Evolutionary conservation across 257 asterid species (phyloP).

Genomic region (Eucommia ulmoides): DNA sequence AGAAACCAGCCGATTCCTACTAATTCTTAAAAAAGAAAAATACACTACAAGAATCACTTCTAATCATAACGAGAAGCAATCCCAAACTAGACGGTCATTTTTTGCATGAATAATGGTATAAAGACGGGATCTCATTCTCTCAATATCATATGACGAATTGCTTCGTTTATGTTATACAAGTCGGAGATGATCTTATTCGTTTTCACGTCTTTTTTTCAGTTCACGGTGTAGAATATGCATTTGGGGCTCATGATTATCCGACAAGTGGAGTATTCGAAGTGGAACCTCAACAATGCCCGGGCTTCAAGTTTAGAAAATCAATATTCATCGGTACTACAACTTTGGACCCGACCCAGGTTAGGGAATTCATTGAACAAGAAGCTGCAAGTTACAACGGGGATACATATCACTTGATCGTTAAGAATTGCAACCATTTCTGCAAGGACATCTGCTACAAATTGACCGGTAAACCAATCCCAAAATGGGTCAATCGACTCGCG

Average conservation of each 20-base stretch:
- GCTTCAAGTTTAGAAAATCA: slow-evolving; percentile 79
- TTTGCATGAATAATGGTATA: no score
- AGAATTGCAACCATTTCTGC: slow-evolving; percentile 95
- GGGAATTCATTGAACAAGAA: slow-evolving; percentile 76
- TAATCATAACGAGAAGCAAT: no score
- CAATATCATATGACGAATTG: no score
- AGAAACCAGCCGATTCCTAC: no score
- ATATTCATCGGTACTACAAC: slow-evolving; percentile 63
- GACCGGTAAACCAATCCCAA: slow-evolving; percentile 70
- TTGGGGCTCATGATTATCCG: slow-evolving; percentile 77
- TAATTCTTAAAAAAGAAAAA: no score
- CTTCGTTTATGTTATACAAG: no score
- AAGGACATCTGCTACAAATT: slow-evolving; percentile 69
- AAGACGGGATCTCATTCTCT: no score
- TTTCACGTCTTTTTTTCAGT: no score
- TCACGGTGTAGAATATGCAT: no score
- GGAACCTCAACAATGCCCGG: slow-evolving; percentile 91
- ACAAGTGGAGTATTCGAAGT: slow-evolving; percentile 93
- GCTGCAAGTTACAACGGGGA: slow-evolving; percentile 79
- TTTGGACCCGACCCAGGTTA: slow-evolving; percentile 44
- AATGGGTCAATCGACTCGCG: slow-evolving; percentile 95
- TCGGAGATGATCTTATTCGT: no score
- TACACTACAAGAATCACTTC: no score
- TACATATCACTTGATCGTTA: slow-evolving; percentile 74
- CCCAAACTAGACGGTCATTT: no score